Percentiles rank a stretch among this genome's conserved stretches.
Evolutionary conservation across 371 early-diverging fungal species (phyloP).

Genomic region (Apophysomyces trapeziformis): DNA sequence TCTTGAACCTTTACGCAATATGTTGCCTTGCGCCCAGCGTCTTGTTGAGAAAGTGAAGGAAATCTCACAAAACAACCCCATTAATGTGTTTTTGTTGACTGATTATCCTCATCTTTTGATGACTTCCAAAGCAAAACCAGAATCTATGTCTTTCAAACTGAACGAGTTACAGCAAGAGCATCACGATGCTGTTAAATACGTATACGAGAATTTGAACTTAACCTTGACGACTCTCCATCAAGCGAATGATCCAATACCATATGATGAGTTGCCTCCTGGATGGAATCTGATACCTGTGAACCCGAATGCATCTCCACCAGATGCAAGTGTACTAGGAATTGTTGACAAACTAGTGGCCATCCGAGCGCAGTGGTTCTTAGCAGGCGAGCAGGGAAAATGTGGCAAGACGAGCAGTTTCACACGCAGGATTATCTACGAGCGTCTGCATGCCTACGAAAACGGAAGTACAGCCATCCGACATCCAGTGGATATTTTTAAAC

Average conservation of each 20-base stretch:
- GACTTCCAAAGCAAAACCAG: slow-evolving; percentile 37
- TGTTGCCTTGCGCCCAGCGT: slow-evolving; percentile 44
- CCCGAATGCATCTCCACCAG: slow-evolving; percentile 25
- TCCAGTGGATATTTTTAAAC: slow-evolving; percentile 19
- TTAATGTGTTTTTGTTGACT: slow-evolving; percentile 46
- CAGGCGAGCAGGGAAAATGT: slow-evolving; percentile 45
- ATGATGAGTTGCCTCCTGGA: slow-evolving; percentile 78
- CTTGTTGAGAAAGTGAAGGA: slow-evolving; percentile 33
- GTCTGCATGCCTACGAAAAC: slow-evolving; percentile 8
- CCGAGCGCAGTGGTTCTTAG: slow-evolving; percentile 51
- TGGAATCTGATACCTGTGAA: slow-evolving; percentile 43
- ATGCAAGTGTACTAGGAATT: slow-evolving; percentile 46
- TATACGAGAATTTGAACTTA: slow-evolving; percentile 39
- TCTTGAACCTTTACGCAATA: slow-evolving; percentile 42
- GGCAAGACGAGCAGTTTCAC: slow-evolving; percentile 52
- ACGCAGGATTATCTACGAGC: slow-evolving; percentile 30
- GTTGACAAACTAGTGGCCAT: slow-evolving; percentile 55
- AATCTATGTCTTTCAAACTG: slow-evolving; percentile 44
- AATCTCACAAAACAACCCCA: slow-evolving; percentile 9
- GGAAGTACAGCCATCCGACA: slow-evolving; percentile 15
- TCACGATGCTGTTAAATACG: slow-evolving; percentile 43
- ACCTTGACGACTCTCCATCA: slow-evolving; percentile 31
- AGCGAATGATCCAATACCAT: slow-evolving; percentile 55
- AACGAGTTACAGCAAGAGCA: slow-evolving; percentile 36
- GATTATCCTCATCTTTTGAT: slow-evolving; percentile 53